Evolutionary conservation across 805 yeast genomes (phyloP).

Genomic region (Candida yuanshanica): DNA sequence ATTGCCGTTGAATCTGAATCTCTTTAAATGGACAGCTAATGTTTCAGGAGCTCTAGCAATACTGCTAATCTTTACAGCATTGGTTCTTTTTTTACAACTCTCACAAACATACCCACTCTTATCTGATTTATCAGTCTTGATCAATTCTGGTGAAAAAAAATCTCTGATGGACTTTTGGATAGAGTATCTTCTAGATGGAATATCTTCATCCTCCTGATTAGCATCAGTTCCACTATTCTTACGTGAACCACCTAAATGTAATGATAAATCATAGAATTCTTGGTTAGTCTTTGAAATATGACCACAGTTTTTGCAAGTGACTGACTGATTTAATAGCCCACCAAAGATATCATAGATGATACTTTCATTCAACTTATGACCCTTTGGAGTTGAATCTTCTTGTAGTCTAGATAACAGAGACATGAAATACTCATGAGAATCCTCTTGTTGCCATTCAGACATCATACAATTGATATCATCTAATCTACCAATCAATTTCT

Average conservation of each 20-base stretch:
- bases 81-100: constrained; percentile 69
- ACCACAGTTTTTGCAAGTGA: constrained; percentile 79
- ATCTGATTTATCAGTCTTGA: constrained; percentile 61
- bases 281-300: constrained; percentile 82
- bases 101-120: constrained; percentile 85
- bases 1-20: constrained; percentile 83
- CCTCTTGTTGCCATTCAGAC: constrained; percentile 98
- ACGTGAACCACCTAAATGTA: constrained; percentile 47
- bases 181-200: constrained; percentile 40
- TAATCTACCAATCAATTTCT: constrained; percentile 59
- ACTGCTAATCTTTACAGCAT: constrained; percentile 69
- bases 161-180: constrained; percentile 72
- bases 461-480: constrained; percentile 91
- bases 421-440: constrained; percentile 96
- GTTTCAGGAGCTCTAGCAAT: constrained; percentile 86
- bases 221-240: constrained; percentile 12
- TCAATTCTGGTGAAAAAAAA: constrained; percentile 77
- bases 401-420: constrained; percentile 81
- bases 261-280: constrained; percentile 87
- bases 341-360: constrained; percentile 92
- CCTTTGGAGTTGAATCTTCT: constrained; percentile 89
- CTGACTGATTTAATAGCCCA: constrained; percentile 78
- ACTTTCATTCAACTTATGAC: constrained; percentile 74
- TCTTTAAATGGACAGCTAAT: constrained; percentile 76
- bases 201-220: constrained; percentile 5